Percentiles rank a stretch among this genome's conserved stretches.
Evolutionary conservation across 164 flowering plant genomes (phyloP).

Genomic region (Cinnamomum chago): DNA sequence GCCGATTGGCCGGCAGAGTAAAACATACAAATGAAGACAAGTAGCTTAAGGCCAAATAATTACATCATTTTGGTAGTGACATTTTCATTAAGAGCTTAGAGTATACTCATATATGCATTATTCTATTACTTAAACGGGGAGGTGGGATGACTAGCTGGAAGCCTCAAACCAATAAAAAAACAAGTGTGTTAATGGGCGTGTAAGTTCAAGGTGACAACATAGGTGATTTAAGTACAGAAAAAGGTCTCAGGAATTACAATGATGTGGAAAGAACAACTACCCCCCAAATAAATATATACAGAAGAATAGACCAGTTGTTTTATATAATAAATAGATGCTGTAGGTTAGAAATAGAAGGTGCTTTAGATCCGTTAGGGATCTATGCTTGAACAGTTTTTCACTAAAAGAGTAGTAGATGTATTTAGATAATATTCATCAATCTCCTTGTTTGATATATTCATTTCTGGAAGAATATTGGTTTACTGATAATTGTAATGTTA

Average conservation of each 20-base stretch:
- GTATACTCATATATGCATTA: neutral
- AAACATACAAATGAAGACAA: conserved; percentile 28
- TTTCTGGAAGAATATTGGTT: too few species aligned
- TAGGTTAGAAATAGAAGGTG: neutral
- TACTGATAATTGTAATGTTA: too few species aligned
- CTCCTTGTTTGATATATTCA: too few species aligned
- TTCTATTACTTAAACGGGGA: neutral
- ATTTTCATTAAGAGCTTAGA: conserved; percentile 4
- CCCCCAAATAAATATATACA: conserved; percentile 4
- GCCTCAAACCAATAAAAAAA: neutral
- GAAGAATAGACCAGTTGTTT: neutral
- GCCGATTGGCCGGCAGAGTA: conserved; percentile 38
- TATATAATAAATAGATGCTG: neutral
- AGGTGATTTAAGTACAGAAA: neutral
- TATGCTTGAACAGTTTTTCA: neutral
- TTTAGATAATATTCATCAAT: too few species aligned
- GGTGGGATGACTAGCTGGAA: neutral
- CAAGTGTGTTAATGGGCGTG: neutral
- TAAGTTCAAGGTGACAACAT: neutral
- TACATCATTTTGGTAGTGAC: conserved; percentile 32
- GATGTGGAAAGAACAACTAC: conserved; percentile 11
- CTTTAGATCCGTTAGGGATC: neutral
- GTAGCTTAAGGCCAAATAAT: conserved; percentile 18
- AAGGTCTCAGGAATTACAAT: neutral
- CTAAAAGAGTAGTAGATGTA: neutral